phyloP scores from a whole-genome alignment of 140 eudicot species.

The Ambrosia hybrid region DNA sequence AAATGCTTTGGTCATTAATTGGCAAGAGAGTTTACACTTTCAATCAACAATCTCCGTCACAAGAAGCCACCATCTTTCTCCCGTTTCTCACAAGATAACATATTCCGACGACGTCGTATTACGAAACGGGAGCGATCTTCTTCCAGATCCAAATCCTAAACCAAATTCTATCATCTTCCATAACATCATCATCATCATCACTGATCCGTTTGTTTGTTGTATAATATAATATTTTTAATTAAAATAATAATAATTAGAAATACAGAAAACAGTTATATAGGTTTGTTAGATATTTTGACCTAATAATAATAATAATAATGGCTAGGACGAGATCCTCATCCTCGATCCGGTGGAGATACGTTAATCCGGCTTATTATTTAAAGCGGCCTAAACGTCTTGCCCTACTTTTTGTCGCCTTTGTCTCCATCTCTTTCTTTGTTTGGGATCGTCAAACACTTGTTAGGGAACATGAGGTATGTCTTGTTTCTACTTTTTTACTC shows the following conservation, averaged over 20 bases:
- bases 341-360: constrained; percentile 60
- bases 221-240: background rate
- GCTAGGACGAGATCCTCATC: constrained; percentile 70
- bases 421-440: constrained; percentile 52
- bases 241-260: no score
- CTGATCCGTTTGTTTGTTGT: constrained; percentile 16
- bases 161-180: no score
- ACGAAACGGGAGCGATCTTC: constrained; percentile 29
- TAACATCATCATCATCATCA: background rate
- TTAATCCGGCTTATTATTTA: constrained; percentile 94
- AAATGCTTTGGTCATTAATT: constrained; percentile 1
- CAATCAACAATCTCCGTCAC: constrained; percentile 15
- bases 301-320: constrained; percentile 35
- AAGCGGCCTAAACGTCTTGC: constrained; percentile 93
- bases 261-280: no score
- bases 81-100: constrained; percentile 33
- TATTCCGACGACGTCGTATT: constrained; percentile 14
- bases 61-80: constrained; percentile 23
- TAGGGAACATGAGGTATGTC: constrained; percentile 77
- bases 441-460: constrained; percentile 98
- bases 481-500: background rate
- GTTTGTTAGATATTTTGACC: no score
- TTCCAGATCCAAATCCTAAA: background rate
- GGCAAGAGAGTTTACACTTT: background rate
- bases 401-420: constrained; percentile 59